phyloP scores from a whole-genome alignment of 352 stramenopile species.

The Pythium utonaiense region DNA sequence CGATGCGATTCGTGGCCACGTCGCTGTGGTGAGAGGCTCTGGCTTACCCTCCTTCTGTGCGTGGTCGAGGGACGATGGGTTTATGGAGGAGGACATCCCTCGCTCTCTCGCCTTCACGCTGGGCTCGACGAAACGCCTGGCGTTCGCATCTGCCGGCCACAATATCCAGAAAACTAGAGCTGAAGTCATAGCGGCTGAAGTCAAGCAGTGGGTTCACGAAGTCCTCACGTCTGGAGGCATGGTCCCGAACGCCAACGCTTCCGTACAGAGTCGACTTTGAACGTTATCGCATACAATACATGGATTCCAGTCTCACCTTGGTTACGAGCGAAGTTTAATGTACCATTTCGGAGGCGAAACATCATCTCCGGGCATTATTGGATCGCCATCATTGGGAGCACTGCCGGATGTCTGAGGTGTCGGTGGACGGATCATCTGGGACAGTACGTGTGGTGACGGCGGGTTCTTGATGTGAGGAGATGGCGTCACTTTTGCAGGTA shows the following conservation, averaged over 20 bases:
- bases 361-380: background rate
- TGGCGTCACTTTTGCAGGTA: background rate
- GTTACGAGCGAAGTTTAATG: slow-evolving; percentile 42
- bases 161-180: slow-evolving; percentile 79
- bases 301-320: background rate
- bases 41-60: slow-evolving; percentile 45
- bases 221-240: background rate
- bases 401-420: slow-evolving; percentile 9
- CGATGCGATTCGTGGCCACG: slow-evolving; percentile 26
- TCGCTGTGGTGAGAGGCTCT: slow-evolving; percentile 20
- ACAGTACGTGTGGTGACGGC: slow-evolving; percentile 17
- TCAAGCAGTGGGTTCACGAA: slow-evolving; percentile 38
- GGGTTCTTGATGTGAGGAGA: slow-evolving; percentile 18
- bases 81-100: slow-evolving; percentile 62
- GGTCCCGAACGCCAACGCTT: too few relatives aligned
- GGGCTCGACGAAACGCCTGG: slow-evolving; percentile 33
- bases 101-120: slow-evolving; percentile 32
- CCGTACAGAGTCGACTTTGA: background rate
- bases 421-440: slow-evolving; percentile 46
- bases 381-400: background rate
- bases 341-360: slow-evolving; percentile 53
- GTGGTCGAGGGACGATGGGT: slow-evolving; percentile 54
- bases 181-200: slow-evolving; percentile 30
- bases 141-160: slow-evolving; percentile 51
- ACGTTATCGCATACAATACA: too few relatives aligned